These are phyloP conservation scores for Apophysomyces sp. DNA, from an alignment of 371 early-diverging fungal genomes.

Conservation along the genomic window DNA sequence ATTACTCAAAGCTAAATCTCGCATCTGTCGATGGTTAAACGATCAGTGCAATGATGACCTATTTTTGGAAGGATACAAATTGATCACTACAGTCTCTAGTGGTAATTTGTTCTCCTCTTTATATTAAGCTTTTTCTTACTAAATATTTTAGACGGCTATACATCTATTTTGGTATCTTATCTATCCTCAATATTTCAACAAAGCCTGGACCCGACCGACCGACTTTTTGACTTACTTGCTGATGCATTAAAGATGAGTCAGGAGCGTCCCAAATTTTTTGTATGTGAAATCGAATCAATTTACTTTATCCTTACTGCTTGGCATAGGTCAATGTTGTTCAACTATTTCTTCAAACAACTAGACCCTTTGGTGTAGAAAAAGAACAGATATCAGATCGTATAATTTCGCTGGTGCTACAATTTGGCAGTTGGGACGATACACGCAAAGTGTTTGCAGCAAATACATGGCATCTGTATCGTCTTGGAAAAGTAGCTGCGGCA, in stretches of 20 bases:
- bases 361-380: not conserved
- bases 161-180: slow-evolving; percentile 21
- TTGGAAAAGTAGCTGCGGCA: slow-evolving; percentile 35
- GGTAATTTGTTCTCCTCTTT: slow-evolving; percentile 4
- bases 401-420: slow-evolving; percentile 5
- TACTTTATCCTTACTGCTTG: not conserved
- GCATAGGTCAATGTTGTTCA: slow-evolving; percentile 30
- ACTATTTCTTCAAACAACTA: slow-evolving; percentile 24
- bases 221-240: slow-evolving; percentile 22
- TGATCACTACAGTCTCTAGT: slow-evolving; percentile 9
- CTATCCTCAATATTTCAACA: slow-evolving; percentile 18
- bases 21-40: slow-evolving; percentile 15
- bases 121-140: not conserved
- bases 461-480: slow-evolving; percentile 33
- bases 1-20: slow-evolving; percentile 21
- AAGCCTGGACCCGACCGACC: slow-evolving; percentile 13
- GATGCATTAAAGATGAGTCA: slow-evolving; percentile 13
- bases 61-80: slow-evolving; percentile 16
- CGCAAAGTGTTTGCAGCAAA: slow-evolving; percentile 14
- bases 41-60: slow-evolving; percentile 20
- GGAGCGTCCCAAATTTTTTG: slow-evolving; percentile 15
- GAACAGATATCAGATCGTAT: slow-evolving; percentile 7
- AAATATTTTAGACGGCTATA: slow-evolving; percentile 12
- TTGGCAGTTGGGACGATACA: slow-evolving; percentile 24
- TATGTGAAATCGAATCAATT: slow-evolving; percentile 6